These are phyloP conservation scores for Xanthoceras sorbifolium DNA, from an alignment of 345 rosid genomes.

Conservation along the genomic window DNA sequence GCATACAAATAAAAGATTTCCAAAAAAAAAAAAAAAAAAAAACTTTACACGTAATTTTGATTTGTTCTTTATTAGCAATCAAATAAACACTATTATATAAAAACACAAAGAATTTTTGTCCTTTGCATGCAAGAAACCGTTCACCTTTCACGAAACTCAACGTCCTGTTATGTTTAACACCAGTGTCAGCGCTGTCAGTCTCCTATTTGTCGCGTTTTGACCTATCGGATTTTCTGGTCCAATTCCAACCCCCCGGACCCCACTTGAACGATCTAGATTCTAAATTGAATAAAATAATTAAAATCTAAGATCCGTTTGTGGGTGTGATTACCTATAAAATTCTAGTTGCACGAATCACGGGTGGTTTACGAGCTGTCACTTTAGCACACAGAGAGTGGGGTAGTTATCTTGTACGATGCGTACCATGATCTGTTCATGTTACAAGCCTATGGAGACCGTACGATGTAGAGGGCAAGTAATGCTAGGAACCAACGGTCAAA, in stretches of 20 bases:
- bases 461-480: not conserved
- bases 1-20: not conserved
- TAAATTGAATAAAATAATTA: too few species aligned
- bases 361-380: conserved; percentile 14
- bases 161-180: conserved; percentile 21
- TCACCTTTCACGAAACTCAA: conserved; percentile 33
- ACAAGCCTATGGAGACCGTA: not conserved
- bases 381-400: not conserved
- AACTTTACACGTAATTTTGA: not conserved
- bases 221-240: conserved; percentile 7
- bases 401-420: not conserved
- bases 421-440: not conserved
- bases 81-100: not conserved
- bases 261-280: not conserved
- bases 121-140: conserved; percentile 21
- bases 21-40: not conserved
- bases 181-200: conserved; percentile 8
- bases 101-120: not conserved
- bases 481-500: conserved; percentile 4
- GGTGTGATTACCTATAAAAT: conserved; percentile 18
- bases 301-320: not conserved
- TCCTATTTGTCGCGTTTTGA: conserved; percentile 5
- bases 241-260: not conserved
- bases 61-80: too few species aligned
- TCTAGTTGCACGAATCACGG: conserved; percentile 20